phyloP scores from a whole-genome alignment of 768 basidiomycete genomes.

The Podaxis rugospora region DNA sequence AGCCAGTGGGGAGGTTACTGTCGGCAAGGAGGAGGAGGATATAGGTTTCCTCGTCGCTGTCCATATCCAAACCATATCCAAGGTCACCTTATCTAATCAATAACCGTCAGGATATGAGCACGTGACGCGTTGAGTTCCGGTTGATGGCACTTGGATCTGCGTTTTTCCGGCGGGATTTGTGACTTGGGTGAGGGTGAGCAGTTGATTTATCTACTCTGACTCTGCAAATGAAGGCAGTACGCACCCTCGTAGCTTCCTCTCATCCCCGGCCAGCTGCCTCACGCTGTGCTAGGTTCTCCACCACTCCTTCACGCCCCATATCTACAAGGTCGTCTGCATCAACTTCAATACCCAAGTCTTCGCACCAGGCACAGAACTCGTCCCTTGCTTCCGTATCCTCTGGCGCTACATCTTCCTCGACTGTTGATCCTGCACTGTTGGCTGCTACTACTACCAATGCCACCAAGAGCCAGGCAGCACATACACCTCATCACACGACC shows the following conservation, averaged over 20 bases:
- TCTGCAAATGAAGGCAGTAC: slow-evolving; percentile 27
- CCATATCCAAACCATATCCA: slow-evolving; percentile 18
- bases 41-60: slow-evolving; percentile 52
- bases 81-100: background rate
- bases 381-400: slow-evolving; percentile 9
- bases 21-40: slow-evolving; percentile 79
- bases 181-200: background rate
- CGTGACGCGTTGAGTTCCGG: slow-evolving; percentile 5
- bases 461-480: background rate
- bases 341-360: background rate
- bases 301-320: background rate
- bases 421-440: background rate
- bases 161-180: slow-evolving; percentile 22
- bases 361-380: slow-evolving; percentile 4
- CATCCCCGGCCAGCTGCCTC: background rate
- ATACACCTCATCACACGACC: background rate
- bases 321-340: background rate
- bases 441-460: background rate
- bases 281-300: slow-evolving; percentile 7
- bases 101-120: background rate
- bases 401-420: background rate
- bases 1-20: slow-evolving; percentile 94
- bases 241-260: slow-evolving; percentile 12
- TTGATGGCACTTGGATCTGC: background rate
- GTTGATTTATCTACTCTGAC: background rate